Percentiles rank a stretch among this genome's conserved stretches.
These are phyloP conservation scores for Sherardia arvensis DNA, from an alignment of 257 asterid genomes.

Conservation along the genomic window DNA sequence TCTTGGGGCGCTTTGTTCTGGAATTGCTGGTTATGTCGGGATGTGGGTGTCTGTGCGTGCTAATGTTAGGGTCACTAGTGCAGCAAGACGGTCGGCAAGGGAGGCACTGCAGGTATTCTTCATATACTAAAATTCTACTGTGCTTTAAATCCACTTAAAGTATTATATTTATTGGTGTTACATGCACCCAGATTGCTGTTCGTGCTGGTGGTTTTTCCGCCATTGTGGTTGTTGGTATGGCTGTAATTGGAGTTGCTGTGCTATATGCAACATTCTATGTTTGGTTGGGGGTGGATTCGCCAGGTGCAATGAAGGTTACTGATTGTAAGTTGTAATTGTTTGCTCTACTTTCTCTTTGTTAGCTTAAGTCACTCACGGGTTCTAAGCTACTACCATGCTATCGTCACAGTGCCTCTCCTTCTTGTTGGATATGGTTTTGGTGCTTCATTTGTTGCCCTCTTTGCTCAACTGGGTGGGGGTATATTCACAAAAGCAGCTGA, in stretches of 20 bases:
- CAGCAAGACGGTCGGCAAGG: constrained; percentile 95
- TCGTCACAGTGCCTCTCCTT: constrained; percentile 86
- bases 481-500: constrained; percentile 97
- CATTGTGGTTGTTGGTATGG: constrained; percentile 94
- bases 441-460: constrained; percentile 98
- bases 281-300: constrained; percentile 81
- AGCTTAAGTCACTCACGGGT: background rate
- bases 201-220: constrained; percentile 99
- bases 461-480: constrained; percentile 99
- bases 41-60: constrained; percentile 99
- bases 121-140: constrained; percentile 10
- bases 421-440: constrained; percentile 99
- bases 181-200: constrained; percentile 71
- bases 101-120: constrained; percentile 87
- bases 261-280: constrained; percentile 83
- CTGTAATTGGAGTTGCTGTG: constrained; percentile 86
- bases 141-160: constrained; percentile 9
- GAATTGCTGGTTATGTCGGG: constrained; percentile 96
- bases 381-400: constrained; percentile 6
- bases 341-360: constrained; percentile 10
- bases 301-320: constrained; percentile 82
- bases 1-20: constrained; percentile 97
- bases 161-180: constrained; percentile 16
- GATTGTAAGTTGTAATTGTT: constrained; percentile 56
- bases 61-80: constrained; percentile 97